Percentiles rank a stretch among this genome's conserved stretches.
Evolutionary conservation across 2,329 filamentous ascomycete species (phyloP).

Genomic region (Leptoxyphium fumago): DNA sequence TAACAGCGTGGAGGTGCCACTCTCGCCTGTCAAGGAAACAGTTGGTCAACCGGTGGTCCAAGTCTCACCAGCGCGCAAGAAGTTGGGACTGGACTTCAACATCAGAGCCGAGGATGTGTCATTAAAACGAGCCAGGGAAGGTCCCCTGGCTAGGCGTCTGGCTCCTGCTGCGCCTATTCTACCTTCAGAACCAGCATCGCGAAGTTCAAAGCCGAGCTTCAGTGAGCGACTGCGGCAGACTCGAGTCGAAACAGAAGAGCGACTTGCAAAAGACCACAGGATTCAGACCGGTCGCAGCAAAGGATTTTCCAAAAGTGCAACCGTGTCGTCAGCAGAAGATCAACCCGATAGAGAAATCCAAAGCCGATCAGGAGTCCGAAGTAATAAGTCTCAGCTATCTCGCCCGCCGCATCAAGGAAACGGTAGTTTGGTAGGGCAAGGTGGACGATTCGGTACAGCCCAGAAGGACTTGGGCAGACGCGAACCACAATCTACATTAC

Average conservation of each 20-base stretch:
- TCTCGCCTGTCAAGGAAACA: slow-evolving; percentile 46
- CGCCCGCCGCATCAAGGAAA: background rate
- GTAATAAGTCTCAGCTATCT: background rate
- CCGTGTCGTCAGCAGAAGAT: slow-evolving; percentile 5
- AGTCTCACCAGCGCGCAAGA: slow-evolving; percentile 62
- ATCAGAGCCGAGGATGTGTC: slow-evolving; percentile 69
- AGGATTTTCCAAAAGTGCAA: slow-evolving; percentile 12
- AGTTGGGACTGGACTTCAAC: slow-evolving; percentile 83
- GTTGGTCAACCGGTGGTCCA: slow-evolving; percentile 36
- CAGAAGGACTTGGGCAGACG: background rate
- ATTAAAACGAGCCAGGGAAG: slow-evolving; percentile 49
- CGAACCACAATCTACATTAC: background rate
- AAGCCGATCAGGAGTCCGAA: background rate
- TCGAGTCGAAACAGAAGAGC: slow-evolving; percentile 28
- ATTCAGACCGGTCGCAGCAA: slow-evolving; percentile 27
- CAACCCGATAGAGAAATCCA: background rate
- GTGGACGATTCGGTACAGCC: background rate
- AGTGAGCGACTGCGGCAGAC: slow-evolving; percentile 72
- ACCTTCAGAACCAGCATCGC: background rate
- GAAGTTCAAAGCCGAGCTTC: slow-evolving; percentile 34
- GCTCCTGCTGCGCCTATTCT: slow-evolving; percentile 6
- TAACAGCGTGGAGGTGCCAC: slow-evolving; percentile 54
- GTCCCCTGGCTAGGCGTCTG: slow-evolving; percentile 11
- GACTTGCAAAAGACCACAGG: slow-evolving; percentile 29
- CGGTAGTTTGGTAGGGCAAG: background rate